These are phyloP conservation scores for Stagonosporopsis vannaccii DNA, from an alignment of 2,329 filamentous ascomycete genomes.

Conservation along the genomic window DNA sequence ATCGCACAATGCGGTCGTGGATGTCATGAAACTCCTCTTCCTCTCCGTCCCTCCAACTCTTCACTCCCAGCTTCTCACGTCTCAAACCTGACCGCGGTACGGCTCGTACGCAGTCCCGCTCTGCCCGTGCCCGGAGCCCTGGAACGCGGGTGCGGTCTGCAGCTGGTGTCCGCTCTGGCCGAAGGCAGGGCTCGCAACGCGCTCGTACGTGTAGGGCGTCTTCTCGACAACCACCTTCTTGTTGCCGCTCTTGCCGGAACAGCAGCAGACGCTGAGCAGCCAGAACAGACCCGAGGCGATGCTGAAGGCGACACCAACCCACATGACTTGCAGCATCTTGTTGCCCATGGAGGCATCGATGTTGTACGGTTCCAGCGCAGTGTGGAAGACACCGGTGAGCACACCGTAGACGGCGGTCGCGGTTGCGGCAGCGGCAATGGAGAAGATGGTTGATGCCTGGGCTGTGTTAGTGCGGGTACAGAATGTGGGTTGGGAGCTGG, in stretches of 20 bases:
- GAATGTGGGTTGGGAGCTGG: constrained; percentile 31
- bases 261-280: constrained; percentile 92
- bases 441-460: constrained; percentile 62
- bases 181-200: constrained; percentile 55
- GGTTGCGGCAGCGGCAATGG: constrained; percentile 71
- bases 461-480: constrained; percentile 34
- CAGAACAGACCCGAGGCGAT: constrained; percentile 84
- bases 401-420: constrained; percentile 76
- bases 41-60: background rate
- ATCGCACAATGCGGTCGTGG: constrained; percentile 12
- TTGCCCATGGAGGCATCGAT: constrained; percentile 72
- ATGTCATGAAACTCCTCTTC: constrained; percentile 12
- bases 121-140: constrained; percentile 26
- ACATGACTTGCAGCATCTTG: constrained; percentile 74
- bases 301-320: constrained; percentile 81
- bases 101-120: constrained; percentile 53
- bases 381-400: constrained; percentile 73
- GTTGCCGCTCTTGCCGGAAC: constrained; percentile 68
- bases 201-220: constrained; percentile 68
- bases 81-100: constrained; percentile 28
- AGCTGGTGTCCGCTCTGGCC: constrained; percentile 42
- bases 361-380: constrained; percentile 73
- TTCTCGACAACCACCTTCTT: constrained; percentile 63
- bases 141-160: constrained; percentile 21
- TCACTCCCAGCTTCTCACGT: background rate